Evolutionary conservation across 345 rosid genomes (phyloP).

Genomic region (Syzygium aqueum): DNA sequence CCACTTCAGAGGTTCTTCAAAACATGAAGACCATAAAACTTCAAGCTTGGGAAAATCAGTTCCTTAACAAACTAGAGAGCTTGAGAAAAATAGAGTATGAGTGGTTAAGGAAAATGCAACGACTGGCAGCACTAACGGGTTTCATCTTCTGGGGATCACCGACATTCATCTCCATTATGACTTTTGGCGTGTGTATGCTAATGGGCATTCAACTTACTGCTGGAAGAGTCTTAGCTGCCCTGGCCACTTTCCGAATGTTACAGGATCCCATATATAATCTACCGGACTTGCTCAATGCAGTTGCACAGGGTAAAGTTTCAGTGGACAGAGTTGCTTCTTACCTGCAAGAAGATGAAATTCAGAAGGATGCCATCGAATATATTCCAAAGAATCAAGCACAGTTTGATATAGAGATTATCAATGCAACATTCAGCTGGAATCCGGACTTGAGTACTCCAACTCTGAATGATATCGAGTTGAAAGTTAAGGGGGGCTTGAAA

Average conservation of each 20-base stretch:
- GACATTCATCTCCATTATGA: constrained; percentile 63
- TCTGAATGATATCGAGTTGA: constrained; percentile 47
- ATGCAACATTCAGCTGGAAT: constrained; percentile 74
- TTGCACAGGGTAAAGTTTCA: constrained; percentile 81
- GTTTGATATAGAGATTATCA: constrained; percentile 44
- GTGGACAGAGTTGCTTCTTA: constrained; percentile 73
- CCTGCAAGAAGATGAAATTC: constrained; percentile 69
- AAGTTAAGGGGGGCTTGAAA: constrained; percentile 68
- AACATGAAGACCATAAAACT: constrained; percentile 87
- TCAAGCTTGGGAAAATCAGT: constrained; percentile 84
- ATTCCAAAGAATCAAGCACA: constrained; percentile 30
- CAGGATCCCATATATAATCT: constrained; percentile 79
- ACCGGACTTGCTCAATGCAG: constrained; percentile 67
- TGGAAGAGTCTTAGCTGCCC: constrained; percentile 72
- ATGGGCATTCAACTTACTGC: constrained; percentile 76
- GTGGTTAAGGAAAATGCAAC: constrained; percentile 60
- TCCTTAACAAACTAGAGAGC: constrained; percentile 47
- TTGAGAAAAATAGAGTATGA: constrained; percentile 51
- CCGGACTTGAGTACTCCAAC: constrained; percentile 40
- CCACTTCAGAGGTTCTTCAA: constrained; percentile 72
- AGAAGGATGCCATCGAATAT: constrained; percentile 47
- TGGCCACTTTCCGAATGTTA: constrained; percentile 88
- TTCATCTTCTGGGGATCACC: constrained; percentile 95
- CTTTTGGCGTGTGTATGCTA: constrained; percentile 56
- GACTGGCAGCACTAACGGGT: constrained; percentile 52